Conservation (phyloP, 2,329 filamentous ascomycete species). For the Phaeosphaeria sp. region DNA sequence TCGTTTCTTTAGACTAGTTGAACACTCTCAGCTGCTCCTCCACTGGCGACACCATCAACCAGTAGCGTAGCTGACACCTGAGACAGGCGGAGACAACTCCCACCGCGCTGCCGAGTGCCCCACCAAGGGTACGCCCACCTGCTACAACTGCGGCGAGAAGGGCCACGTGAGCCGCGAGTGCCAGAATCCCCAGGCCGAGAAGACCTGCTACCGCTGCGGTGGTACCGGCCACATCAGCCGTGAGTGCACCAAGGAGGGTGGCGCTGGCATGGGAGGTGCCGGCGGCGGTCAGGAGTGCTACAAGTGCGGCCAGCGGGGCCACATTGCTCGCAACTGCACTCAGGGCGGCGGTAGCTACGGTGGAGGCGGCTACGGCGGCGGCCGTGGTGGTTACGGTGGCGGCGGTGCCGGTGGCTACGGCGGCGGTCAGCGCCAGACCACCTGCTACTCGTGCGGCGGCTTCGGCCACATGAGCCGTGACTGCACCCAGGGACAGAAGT, state of each 20-base stretch:
- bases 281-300: conserved; percentile 75
- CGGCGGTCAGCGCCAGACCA: conserved; percentile 56
- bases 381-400: conserved; percentile 51
- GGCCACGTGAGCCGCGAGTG: conserved; percentile 78
- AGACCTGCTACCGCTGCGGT: conserved; percentile 75
- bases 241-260: conserved; percentile 70
- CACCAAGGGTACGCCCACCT: conserved; percentile 57
- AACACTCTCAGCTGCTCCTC: not conserved
- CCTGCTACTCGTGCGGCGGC: conserved; percentile 98
- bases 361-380: conserved; percentile 54
- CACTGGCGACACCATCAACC: not conserved
- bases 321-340: conserved; percentile 92
- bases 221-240: conserved; percentile 89
- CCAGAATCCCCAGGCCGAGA: conserved; percentile 87
- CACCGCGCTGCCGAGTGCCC: conserved; percentile 61
- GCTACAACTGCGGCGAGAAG: conserved; percentile 58
- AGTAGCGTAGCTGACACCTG: conserved; percentile 24
- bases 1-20: no score
- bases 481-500: conserved; percentile 99
- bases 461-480: conserved; percentile 98
- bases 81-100: conserved; percentile 55
- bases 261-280: conserved; percentile 55
- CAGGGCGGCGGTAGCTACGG: conserved; percentile 59
- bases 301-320: conserved; percentile 96
- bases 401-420: conserved; percentile 57